Conservation (phyloP, 306 rosid genomes). For the Mimosa bimucronata region DNA sequence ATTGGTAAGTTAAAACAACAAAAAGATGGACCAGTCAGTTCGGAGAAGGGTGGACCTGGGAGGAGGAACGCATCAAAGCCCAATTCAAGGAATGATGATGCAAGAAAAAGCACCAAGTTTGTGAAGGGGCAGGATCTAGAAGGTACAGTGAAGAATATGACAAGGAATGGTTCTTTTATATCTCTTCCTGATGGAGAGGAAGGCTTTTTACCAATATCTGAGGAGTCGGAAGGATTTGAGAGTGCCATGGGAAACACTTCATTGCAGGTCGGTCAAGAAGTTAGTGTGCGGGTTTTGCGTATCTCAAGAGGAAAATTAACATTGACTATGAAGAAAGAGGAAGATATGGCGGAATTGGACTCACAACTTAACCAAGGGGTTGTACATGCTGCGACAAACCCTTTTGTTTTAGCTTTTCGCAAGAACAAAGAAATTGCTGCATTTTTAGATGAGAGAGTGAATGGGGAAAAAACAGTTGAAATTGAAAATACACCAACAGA, state of each 20-base stretch:
- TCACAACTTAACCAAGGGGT: constrained; percentile 54
- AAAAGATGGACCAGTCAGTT: constrained; percentile 53
- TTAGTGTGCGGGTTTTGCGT: constrained; percentile 82
- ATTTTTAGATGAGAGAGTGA: constrained; percentile 82
- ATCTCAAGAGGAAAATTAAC: constrained; percentile 80
- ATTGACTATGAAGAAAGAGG: constrained; percentile 96
- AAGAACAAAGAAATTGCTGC: constrained; percentile 83
- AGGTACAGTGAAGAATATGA: constrained; percentile 84
- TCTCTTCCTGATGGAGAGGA: constrained; percentile 99
- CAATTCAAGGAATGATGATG: constrained; percentile 57
- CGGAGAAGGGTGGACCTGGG: constrained; percentile 62
- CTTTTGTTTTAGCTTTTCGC: constrained; percentile 88
- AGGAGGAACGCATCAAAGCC: constrained; percentile 63
- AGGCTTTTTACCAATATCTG: constrained; percentile 85
- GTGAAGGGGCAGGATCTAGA: constrained; percentile 75
- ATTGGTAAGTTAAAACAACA: constrained; percentile 47
- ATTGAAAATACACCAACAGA: constrained; percentile 46
- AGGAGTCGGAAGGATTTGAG: constrained; percentile 79
- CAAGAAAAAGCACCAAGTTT: constrained; percentile 62
- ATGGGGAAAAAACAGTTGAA: constrained; percentile 48
- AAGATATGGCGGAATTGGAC: constrained; percentile 49
- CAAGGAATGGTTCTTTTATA: constrained; percentile 82
- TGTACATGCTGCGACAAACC: constrained; percentile 76
- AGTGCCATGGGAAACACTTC: constrained; percentile 75
- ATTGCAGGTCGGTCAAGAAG: constrained; percentile 77